Evolutionary conservation across 2,329 filamentous ascomycete genomes (phyloP).

Genomic region (Drechslerella dactyloides): DNA sequence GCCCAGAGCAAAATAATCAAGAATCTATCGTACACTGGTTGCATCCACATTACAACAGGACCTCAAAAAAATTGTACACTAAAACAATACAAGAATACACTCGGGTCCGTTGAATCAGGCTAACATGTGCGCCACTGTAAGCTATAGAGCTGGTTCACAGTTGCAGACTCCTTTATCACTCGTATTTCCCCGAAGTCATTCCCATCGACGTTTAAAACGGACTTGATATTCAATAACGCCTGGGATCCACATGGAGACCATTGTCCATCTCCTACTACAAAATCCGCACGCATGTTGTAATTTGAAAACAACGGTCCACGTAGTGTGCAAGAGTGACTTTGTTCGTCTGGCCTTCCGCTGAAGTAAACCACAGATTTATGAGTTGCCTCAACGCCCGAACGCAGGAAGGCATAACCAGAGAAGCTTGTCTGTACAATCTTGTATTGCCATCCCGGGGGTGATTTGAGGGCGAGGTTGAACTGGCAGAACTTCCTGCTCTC

Average conservation of each 20-base stretch:
- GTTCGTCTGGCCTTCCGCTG: conserved; percentile 26
- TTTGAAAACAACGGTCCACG: conserved; percentile 24
- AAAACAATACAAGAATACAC: too few species aligned
- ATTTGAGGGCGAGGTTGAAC: conserved; percentile 32
- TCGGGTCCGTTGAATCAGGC: too few species aligned
- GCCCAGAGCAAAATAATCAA: too few species aligned
- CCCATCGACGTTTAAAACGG: conserved; percentile 18
- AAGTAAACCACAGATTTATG: conserved; percentile 38
- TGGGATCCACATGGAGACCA: conserved; percentile 40
- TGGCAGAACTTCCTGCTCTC: conserved; percentile 41
- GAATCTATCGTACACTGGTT: too few species aligned
- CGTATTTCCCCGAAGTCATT: conserved; percentile 18
- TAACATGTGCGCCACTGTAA: too few species aligned
- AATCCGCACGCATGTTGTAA: conserved; percentile 9
- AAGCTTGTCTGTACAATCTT: conserved; percentile 33
- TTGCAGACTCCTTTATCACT: conserved; percentile 16
- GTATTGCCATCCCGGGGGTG: conserved; percentile 38
- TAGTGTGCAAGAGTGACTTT: conserved; percentile 16
- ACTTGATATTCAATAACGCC: conserved; percentile 36
- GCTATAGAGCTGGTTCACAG: conserved; percentile 16
- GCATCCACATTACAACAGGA: too few species aligned
- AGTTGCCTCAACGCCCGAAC: conserved; percentile 12
- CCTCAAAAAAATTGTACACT: too few species aligned
- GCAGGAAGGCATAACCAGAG: conserved; percentile 33
- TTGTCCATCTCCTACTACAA: conserved; percentile 12